Conservation (phyloP, 2,329 filamentous ascomycete genomes). For the Cordyceps tenuipes region DNA sequence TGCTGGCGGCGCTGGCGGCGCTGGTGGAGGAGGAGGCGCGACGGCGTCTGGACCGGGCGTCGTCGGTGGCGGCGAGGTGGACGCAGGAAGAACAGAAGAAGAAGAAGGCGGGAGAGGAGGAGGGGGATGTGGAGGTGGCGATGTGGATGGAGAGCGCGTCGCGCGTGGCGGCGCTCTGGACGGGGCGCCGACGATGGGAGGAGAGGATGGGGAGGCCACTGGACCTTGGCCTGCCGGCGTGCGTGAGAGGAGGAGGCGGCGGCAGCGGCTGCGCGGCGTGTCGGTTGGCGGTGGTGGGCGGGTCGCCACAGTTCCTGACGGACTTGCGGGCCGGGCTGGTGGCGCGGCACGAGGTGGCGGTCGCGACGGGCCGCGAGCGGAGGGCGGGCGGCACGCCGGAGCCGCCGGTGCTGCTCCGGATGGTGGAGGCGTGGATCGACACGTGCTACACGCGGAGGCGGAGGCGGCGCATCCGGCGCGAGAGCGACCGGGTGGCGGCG, state of each 20-base stretch:
- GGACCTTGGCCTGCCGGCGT: conserved; percentile 16
- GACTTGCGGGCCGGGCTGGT: conserved; percentile 38
- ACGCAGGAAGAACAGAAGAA: not conserved
- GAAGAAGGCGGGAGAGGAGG: not conserved
- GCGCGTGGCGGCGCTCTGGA: conserved; percentile 31
- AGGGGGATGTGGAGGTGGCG: conserved; percentile 17
- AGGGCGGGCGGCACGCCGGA: not conserved
- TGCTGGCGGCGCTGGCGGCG: conserved; percentile 37
- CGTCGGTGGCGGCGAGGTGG: not conserved
- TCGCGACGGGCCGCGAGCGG: not conserved
- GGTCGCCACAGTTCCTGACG: conserved; percentile 30
- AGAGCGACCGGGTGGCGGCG: conserved; percentile 3
- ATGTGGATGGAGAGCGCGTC: conserved; percentile 22
- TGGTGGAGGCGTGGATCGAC: conserved; percentile 31
- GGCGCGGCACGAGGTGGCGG: conserved; percentile 22
- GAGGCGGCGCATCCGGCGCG: not conserved
- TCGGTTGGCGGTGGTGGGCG: conserved; percentile 41
- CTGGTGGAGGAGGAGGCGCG: conserved; percentile 34
- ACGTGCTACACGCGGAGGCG: not conserved
- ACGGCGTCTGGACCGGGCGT: conserved; percentile 12
- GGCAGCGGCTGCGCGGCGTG: conserved; percentile 44
- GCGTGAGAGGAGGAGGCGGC: conserved; percentile 16
- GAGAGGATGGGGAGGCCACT: conserved; percentile 11
- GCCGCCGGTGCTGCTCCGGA: conserved; percentile 28
- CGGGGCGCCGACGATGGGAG: conserved; percentile 27